phyloP scores from a whole-genome alignment of 768 basidiomycete genomes.

The Tubosaeta sp. region DNA sequence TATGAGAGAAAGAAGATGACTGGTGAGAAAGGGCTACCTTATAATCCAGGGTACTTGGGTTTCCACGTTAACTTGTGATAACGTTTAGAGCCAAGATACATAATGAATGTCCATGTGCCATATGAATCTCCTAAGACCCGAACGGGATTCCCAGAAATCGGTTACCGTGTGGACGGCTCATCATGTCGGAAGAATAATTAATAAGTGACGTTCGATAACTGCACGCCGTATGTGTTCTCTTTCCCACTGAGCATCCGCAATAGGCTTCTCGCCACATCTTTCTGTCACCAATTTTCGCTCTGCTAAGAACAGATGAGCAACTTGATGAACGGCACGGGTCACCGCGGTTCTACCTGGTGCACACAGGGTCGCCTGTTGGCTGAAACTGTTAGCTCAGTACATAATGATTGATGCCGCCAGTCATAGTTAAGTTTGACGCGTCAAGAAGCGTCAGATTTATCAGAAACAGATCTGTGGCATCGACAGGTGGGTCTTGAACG shows the following conservation, averaged over 20 bases:
- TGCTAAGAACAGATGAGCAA: no score
- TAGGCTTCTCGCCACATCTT: background rate
- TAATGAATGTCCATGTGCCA: background rate
- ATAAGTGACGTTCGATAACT: background rate
- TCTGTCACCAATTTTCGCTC: background rate
- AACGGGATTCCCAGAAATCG: background rate
- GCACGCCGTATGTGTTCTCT: background rate
- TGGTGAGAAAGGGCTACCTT: slow-evolving; percentile 13
- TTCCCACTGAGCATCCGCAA: background rate
- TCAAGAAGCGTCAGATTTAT: background rate
- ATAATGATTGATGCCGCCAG: background rate
- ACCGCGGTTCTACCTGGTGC: background rate
- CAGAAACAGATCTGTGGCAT: no score
- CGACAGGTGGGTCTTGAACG: no score
- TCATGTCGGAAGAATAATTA: background rate
- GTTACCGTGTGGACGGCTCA: background rate
- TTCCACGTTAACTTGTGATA: slow-evolving; percentile 9
- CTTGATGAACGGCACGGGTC: background rate
- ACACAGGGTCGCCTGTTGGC: background rate
- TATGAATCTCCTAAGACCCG: background rate
- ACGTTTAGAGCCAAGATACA: slow-evolving; percentile 2
- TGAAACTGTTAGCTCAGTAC: background rate
- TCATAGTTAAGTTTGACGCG: background rate
- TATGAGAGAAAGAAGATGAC: background rate
- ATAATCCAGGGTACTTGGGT: slow-evolving; percentile 6